Percentiles rank a stretch among this genome's conserved stretches.
These are phyloP conservation scores for Thermochaetoides thermophila DNA, from an alignment of 495 filamentous ascomycete genomes.

Conservation along the genomic window DNA sequence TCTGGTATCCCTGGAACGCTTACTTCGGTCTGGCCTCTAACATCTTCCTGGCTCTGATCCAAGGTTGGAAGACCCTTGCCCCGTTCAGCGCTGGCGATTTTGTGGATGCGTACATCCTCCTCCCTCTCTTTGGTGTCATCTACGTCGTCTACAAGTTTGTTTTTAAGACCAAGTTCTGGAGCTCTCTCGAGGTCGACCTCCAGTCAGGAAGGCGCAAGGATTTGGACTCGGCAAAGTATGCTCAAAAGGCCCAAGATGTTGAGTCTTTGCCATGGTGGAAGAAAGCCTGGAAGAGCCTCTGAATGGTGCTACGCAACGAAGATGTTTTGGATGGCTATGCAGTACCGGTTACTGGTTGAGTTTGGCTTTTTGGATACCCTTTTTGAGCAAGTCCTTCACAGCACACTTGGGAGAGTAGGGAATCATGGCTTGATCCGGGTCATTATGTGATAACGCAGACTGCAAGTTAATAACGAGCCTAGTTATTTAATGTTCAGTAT, in stretches of 20 bases:
- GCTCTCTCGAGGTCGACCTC: conserved; percentile 43
- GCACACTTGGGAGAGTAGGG: no score
- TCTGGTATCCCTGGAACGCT: conserved; percentile 47
- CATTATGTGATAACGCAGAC: no score
- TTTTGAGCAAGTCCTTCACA: no score
- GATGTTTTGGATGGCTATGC: no score
- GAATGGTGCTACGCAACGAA: no score
- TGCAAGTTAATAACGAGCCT: no score
- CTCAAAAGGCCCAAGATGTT: conserved; percentile 4
- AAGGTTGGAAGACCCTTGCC: conserved; percentile 39
- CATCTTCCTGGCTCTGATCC: conserved; percentile 49
- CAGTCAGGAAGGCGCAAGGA: conserved; percentile 40
- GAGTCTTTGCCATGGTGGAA: conserved; percentile 15
- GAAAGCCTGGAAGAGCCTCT: conserved; percentile 10
- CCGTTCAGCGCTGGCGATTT: conserved; percentile 46
- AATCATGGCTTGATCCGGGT: no score
- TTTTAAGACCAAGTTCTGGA: conserved; percentile 40
- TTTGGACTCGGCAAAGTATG: conserved; percentile 22
- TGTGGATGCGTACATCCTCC: conserved; percentile 51
- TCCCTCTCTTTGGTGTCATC: conserved; percentile 49
- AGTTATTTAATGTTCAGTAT: no score
- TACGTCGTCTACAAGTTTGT: conserved; percentile 42
- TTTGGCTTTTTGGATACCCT: no score
- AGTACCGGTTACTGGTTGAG: no score
- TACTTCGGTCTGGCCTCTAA: conserved; percentile 46